Evolutionary conservation across 192 early-diverging fungal species (phyloP).

Genomic region (Bifiguratus adelaidae): DNA sequence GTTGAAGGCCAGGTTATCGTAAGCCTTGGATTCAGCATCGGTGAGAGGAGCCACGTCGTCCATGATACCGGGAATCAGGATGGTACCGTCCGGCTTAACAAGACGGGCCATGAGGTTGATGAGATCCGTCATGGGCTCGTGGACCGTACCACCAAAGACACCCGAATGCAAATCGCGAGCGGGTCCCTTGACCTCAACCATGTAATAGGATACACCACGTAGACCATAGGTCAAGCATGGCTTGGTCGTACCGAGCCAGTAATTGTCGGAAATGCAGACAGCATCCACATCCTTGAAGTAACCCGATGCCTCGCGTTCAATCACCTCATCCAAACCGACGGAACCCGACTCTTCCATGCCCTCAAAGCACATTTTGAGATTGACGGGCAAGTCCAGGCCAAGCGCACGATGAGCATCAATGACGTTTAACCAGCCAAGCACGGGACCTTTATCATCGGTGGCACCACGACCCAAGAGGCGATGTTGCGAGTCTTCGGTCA

Average conservation of each 20-base stretch:
- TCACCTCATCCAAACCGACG: constrained; percentile 91
- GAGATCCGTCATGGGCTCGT: constrained; percentile 98
- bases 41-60: constrained; percentile 85
- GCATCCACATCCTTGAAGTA: constrained; percentile 90
- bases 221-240: constrained; percentile 98
- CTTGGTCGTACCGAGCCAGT: constrained; percentile 93
- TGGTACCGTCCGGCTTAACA: constrained; percentile 76
- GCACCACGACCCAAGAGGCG: constrained; percentile 85
- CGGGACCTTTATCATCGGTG: constrained; percentile 96
- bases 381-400: constrained; percentile 86
- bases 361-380: constrained; percentile 96
- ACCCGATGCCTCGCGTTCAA: constrained; percentile 72
- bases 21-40: constrained; percentile 68
- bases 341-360: constrained; percentile 86
- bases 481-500: constrained; percentile 77
- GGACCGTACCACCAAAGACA: constrained; percentile 87
- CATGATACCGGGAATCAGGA: constrained; percentile 85
- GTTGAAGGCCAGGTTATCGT: constrained; percentile 75
- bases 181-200: constrained; percentile 19
- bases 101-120: constrained; percentile 72
- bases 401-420: constrained; percentile 89
- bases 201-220: constrained; percentile 65
- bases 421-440: constrained; percentile 95
- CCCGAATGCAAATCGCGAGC: constrained; percentile 87
- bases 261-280: constrained; percentile 97